Conservation (phyloP, 2,329 filamentous ascomycete genomes). For the Cercospora berteroae region DNA sequence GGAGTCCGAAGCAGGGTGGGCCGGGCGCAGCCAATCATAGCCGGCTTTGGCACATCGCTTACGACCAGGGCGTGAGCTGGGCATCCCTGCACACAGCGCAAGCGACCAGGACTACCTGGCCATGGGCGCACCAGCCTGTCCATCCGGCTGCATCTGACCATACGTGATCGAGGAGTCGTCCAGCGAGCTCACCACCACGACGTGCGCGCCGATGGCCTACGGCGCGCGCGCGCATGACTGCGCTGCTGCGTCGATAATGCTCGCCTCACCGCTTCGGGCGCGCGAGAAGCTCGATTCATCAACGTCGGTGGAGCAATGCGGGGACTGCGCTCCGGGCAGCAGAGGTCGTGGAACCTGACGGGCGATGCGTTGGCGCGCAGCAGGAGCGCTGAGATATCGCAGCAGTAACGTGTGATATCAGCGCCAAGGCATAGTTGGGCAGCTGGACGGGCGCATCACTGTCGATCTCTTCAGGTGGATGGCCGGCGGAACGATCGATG, state of each 20-base stretch:
- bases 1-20: slow-evolving; percentile 4
- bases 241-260: slow-evolving; percentile 6
- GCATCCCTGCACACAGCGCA: slow-evolving; percentile 5
- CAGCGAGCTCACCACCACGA: slow-evolving; percentile 1
- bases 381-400: not conserved
- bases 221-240: slow-evolving; percentile 4
- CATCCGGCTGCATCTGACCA: slow-evolving; percentile 13
- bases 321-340: not conserved
- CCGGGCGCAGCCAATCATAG: slow-evolving; percentile 3
- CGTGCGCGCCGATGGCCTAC: not conserved
- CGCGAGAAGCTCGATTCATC: slow-evolving; percentile 1
- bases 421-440: slow-evolving; percentile 8
- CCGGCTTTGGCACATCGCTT: not conserved
- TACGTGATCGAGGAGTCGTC: slow-evolving; percentile 17
- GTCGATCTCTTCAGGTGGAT: slow-evolving; percentile 1
- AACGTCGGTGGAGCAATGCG: slow-evolving; percentile 10
- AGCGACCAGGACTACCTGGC: slow-evolving; percentile 3
- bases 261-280: slow-evolving; percentile 15
- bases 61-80: slow-evolving; percentile 4
- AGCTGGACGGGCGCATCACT: not conserved
- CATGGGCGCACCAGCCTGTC: slow-evolving; percentile 2
- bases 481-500: not conserved
- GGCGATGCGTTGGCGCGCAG: slow-evolving; percentile 10
- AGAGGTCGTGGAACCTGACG: slow-evolving; percentile 8
- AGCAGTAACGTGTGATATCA: not conserved